These are phyloP conservation scores for Daldinia sp. DNA, from an alignment of 2,329 filamentous ascomycete species.

Conservation along the genomic window DNA sequence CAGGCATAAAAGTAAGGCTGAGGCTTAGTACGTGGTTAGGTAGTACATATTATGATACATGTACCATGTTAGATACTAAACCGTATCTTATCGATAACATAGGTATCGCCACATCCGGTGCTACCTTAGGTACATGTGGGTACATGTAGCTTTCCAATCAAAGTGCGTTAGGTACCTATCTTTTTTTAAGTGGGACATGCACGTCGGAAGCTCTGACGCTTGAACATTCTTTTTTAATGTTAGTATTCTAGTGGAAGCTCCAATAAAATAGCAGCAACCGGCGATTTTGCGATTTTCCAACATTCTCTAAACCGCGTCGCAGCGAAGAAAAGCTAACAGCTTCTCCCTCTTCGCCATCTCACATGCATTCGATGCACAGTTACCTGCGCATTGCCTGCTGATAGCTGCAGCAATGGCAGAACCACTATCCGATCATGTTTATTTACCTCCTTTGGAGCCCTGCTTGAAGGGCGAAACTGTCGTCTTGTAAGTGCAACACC, in stretches of 20 bases:
- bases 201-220: conserved; percentile 7
- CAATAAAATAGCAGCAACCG: conserved; percentile 4
- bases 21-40: conserved; percentile 5
- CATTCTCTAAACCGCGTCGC: conserved; percentile 32
- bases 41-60: background rate
- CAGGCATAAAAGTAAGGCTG: conserved; percentile 5
- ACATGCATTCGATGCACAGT: conserved; percentile 51
- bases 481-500: conserved; percentile 74
- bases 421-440: conserved; percentile 75
- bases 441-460: conserved; percentile 86
- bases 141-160: background rate
- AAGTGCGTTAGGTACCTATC: background rate
- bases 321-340: conserved; percentile 41
- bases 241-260: conserved; percentile 1
- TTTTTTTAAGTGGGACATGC: conserved; percentile 5
- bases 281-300: conserved; percentile 27
- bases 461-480: conserved; percentile 84
- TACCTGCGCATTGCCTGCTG: conserved; percentile 56
- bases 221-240: conserved; percentile 14
- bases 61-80: background rate
- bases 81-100: conserved; percentile 6
- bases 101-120: conserved; percentile 5
- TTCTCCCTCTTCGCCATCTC: conserved; percentile 34
- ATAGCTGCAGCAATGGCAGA: conserved; percentile 73
- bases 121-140: no score